Percentiles rank a stretch among this genome's conserved stretches.
phyloP scores from a whole-genome alignment of 495 filamentous ascomycete species.

The Sabuloglossum arenarium region DNA sequence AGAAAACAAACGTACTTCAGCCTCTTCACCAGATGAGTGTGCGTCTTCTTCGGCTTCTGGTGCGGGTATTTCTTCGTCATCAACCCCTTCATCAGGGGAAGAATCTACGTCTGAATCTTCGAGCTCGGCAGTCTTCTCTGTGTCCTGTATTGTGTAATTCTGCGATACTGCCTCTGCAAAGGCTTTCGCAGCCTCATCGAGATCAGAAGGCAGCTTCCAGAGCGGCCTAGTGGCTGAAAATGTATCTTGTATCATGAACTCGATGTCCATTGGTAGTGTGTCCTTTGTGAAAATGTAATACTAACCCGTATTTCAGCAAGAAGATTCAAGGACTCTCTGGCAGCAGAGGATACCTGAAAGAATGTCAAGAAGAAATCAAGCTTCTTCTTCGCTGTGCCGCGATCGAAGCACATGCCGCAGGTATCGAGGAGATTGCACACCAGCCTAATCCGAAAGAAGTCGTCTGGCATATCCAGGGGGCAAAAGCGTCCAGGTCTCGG shows the following conservation, averaged over 20 bases:
- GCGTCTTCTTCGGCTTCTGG: constrained; percentile 33
- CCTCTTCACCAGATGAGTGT: constrained; percentile 36
- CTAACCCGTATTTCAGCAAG: constrained; percentile 17
- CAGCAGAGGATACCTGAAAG: constrained; percentile 38
- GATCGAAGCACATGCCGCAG: constrained; percentile 89
- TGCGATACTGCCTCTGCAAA: constrained; percentile 77
- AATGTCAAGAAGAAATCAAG: constrained; percentile 96
- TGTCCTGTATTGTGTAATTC: constrained; percentile 60
- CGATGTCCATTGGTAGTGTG: constrained; percentile 83
- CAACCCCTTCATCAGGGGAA: constrained; percentile 40
- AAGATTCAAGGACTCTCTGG: neutral
- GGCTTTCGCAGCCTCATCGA: constrained; percentile 64
- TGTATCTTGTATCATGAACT: constrained; percentile 90
- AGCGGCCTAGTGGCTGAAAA: constrained; percentile 66
- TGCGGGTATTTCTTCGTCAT: constrained; percentile 23
- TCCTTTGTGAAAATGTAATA: constrained; percentile 96
- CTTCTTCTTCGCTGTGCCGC: constrained; percentile 85
- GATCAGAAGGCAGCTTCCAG: constrained; percentile 64
- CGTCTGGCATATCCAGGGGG: constrained; percentile 68
- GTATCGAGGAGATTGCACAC: constrained; percentile 82
- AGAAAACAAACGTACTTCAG: constrained; percentile 20
- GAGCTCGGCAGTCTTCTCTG: constrained; percentile 40
- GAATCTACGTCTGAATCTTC: constrained; percentile 46
- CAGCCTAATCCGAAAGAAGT: constrained; percentile 86
- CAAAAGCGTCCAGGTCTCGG: constrained; percentile 57